phyloP scores from a whole-genome alignment of 192 early-diverging fungal species.

The Backusella circina region DNA sequence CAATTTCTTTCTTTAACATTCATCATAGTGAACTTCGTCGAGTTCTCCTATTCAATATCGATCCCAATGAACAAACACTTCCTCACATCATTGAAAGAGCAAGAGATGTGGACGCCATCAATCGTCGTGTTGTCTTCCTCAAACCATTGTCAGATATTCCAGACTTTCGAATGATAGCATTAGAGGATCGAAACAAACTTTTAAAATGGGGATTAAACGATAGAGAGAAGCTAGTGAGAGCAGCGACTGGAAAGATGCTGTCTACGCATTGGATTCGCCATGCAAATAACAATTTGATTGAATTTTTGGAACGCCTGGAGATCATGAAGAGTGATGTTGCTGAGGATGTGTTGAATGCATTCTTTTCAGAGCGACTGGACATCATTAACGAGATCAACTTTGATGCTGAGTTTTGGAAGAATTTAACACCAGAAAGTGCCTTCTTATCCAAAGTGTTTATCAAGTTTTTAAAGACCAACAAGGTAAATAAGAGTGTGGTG shows the following conservation, averaged over 20 bases:
- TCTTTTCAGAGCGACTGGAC: conserved; percentile 63
- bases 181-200: conserved; percentile 67
- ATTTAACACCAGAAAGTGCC: conserved; percentile 48
- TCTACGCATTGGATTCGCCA: conserved; percentile 69
- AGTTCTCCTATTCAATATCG: conserved; percentile 74
- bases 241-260: conserved; percentile 68
- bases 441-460: conserved; percentile 45
- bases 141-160: conserved; percentile 65
- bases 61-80: conserved; percentile 55
- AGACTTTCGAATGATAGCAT: conserved; percentile 66
- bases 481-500: conserved; percentile 27
- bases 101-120: conserved; percentile 72
- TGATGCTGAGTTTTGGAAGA: conserved; percentile 53
- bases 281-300: conserved; percentile 68
- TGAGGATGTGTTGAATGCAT: conserved; percentile 57
- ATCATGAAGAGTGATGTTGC: conserved; percentile 66
- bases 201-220: conserved; percentile 78
- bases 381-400: conserved; percentile 61
- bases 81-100: conserved; percentile 72
- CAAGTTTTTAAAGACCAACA: conserved; percentile 34
- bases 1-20: conserved; percentile 7
- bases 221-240: conserved; percentile 72
- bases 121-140: conserved; percentile 66
- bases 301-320: conserved; percentile 70
- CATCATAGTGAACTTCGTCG: conserved; percentile 73